These are phyloP conservation scores for Zygosaccharomyces rouxii DNA, from an alignment of 805 yeast genomes.

Conservation along the genomic window DNA sequence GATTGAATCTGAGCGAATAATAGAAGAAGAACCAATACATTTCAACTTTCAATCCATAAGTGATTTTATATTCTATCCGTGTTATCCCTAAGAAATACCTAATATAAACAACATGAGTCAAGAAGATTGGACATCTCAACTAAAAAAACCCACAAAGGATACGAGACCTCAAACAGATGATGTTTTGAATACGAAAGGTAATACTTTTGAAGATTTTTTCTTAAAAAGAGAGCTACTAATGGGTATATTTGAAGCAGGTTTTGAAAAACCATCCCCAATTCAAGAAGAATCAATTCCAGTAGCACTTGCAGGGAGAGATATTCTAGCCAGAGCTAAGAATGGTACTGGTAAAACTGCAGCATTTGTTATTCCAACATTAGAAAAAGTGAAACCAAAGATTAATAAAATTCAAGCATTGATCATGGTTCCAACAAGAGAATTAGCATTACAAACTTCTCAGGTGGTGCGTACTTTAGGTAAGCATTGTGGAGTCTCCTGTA, in stretches of 20 bases:
- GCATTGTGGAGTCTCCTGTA: conserved; percentile 85
- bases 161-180: conserved; percentile 96
- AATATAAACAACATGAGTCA: conserved; percentile 11
- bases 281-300: conserved; percentile 97
- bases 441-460: conserved; percentile 95
- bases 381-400: conserved; percentile 77
- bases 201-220: conserved; percentile 85
- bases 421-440: conserved; percentile 95
- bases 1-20: neutral
- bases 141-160: conserved; percentile 79
- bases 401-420: conserved; percentile 87
- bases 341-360: conserved; percentile 99
- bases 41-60: neutral
- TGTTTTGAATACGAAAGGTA: conserved; percentile 86
- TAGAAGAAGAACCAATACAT: neutral
- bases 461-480: conserved; percentile 94
- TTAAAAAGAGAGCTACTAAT: conserved; percentile 88
- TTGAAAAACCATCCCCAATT: conserved; percentile 95
- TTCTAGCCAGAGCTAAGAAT: conserved; percentile 94
- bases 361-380: conserved; percentile 88
- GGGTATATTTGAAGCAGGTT: conserved; percentile 99
- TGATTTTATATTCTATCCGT: neutral
- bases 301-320: conserved; percentile 92
- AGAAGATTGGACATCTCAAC: conserved; percentile 59
- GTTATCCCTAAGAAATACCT: neutral